Conservation (phyloP, 495 filamentous ascomycete genomes). For the Penicillium daleae region DNA sequence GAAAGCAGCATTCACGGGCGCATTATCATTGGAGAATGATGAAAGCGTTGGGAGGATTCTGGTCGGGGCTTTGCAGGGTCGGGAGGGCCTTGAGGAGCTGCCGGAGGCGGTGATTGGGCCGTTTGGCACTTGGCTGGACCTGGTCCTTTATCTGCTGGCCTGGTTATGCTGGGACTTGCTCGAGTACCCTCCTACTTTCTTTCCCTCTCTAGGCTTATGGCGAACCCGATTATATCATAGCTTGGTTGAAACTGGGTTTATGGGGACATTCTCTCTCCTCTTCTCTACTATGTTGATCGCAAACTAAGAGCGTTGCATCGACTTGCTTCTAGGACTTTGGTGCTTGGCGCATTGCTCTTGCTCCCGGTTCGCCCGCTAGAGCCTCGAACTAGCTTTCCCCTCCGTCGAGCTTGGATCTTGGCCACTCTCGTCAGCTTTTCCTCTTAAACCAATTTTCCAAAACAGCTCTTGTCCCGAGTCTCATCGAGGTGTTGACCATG, state of each 20-base stretch:
- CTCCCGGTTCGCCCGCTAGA: conserved; percentile 11
- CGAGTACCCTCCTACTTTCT: neutral
- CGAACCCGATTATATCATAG: neutral
- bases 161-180: conserved; percentile 24
- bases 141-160: conserved; percentile 6
- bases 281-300: neutral
- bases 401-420: neutral
- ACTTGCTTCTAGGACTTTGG: neutral
- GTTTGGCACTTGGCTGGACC: neutral
- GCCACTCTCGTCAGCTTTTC: neutral
- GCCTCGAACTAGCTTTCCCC: conserved; percentile 6
- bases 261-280: neutral
- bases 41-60: conserved; percentile 21
- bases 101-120: conserved; percentile 28
- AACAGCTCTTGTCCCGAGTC: neutral
- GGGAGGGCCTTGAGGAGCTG: conserved; percentile 18
- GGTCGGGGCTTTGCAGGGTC: conserved; percentile 23
- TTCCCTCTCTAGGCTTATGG: neutral
- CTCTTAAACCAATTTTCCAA: neutral
- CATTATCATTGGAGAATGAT: conserved; percentile 13
- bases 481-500: conserved; percentile 19
- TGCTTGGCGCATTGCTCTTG: conserved; percentile 1
- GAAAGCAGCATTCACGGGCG: conserved; percentile 8
- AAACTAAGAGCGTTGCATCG: neutral
- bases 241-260: neutral